phyloP scores from a whole-genome alignment of 2,329 filamentous ascomycete genomes.

The Ambrosiella cleistominuta region DNA sequence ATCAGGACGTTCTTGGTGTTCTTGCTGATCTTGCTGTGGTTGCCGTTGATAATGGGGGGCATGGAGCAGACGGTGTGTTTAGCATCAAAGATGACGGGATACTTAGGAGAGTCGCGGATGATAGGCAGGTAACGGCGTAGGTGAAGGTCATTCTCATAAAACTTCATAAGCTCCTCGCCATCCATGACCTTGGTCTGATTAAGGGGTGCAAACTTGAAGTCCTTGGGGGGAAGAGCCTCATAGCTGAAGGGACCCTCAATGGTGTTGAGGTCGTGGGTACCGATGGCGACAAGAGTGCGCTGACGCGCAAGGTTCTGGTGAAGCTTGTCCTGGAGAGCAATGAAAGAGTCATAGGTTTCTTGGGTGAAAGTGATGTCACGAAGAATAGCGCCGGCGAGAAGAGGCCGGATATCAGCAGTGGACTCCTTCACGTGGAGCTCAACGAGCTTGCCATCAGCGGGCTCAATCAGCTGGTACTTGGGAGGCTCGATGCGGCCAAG shows the following conservation, averaged over 20 bases:
- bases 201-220: constrained; percentile 78
- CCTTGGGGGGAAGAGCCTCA: constrained; percentile 75
- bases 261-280: constrained; percentile 90
- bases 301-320: constrained; percentile 91
- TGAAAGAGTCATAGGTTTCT: constrained; percentile 91
- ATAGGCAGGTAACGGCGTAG: constrained; percentile 83
- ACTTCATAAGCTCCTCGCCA: constrained; percentile 74
- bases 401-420: constrained; percentile 65
- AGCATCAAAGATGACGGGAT: constrained; percentile 88
- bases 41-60: constrained; percentile 92
- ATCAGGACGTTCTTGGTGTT: constrained; percentile 90
- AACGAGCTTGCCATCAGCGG: constrained; percentile 55
- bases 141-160: constrained; percentile 91
- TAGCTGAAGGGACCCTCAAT: constrained; percentile 92
- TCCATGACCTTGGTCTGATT: constrained; percentile 86
- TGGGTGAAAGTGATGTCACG: constrained; percentile 83
- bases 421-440: constrained; percentile 62
- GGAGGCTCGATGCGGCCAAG: constrained; percentile 57
- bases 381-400: constrained; percentile 76
- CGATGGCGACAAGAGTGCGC: constrained; percentile 86
- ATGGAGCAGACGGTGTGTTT: constrained; percentile 78
- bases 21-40: constrained; percentile 89
- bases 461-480: constrained; percentile 59
- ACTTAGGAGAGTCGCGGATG: constrained; percentile 81
- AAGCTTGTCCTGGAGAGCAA: constrained; percentile 90